A percentile compares a stretch with the other conserved stretches of the same genome.
phyloP scores from a whole-genome alignment of 371 early-diverging fungal species.

The Lichtheimia hyalospora region DNA sequence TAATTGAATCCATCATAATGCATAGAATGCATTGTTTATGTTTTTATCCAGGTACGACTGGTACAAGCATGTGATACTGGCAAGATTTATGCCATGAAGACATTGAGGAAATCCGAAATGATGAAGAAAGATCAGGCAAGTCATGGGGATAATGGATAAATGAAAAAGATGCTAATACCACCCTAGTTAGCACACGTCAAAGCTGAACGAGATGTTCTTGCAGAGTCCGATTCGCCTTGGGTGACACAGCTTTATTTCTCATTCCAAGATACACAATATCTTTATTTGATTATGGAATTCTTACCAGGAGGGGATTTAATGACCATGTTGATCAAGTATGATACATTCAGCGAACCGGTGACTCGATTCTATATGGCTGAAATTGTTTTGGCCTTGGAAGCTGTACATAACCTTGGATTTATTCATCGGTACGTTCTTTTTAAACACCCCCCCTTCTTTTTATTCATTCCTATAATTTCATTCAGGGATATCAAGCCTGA shows the following conservation, averaged over 20 bases:
- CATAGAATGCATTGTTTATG: no score
- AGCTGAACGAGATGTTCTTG: conserved; percentile 96
- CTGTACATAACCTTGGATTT: conserved; percentile 95
- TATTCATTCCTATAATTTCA: neutral
- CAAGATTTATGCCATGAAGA: conserved; percentile 98
- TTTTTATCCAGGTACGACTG: conserved; percentile 68
- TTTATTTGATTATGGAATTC: conserved; percentile 98
- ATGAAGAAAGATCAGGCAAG: conserved; percentile 92
- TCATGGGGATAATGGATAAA: neutral
- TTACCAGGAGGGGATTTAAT: conserved; percentile 97
- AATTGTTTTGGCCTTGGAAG: conserved; percentile 92
- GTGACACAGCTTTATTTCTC: conserved; percentile 95
- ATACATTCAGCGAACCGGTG: conserved; percentile 93
- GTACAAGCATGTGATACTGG: conserved; percentile 96
- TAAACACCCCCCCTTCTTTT: conserved; percentile 3
- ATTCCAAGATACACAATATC: conserved; percentile 90
- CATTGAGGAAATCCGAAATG: conserved; percentile 96
- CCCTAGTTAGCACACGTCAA: conserved; percentile 90
- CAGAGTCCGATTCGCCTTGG: conserved; percentile 98
- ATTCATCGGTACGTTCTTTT: conserved; percentile 85
- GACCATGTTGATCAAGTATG: conserved; percentile 96
- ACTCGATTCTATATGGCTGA: conserved; percentile 98
- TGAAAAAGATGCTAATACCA: neutral
- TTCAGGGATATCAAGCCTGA: conserved; percentile 84
- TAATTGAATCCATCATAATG: no score